Evolutionary conservation across 495 filamentous ascomycete species (phyloP), one percentile per base, ranked within the genome.

Genomic region (Aspergillus mulundensis): DNA sequence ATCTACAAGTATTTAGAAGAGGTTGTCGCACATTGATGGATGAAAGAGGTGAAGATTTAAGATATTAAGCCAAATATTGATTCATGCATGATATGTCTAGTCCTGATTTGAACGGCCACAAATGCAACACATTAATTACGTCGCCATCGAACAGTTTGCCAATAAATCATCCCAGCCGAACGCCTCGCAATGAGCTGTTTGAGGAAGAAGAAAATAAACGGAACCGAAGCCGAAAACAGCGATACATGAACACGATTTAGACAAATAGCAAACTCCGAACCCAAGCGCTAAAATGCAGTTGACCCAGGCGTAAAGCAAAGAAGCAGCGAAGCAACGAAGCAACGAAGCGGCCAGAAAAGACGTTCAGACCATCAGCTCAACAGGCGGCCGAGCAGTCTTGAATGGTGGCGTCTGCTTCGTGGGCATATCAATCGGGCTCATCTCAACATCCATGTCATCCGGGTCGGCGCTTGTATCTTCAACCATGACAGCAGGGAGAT

Each of bases 401-500:
- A 40, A 40, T 3, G 83, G 76, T 61, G 84, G 76, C 56, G 83
- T 84, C 58, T 83, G 81, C 68, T 69, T 81, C 44, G 69, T 52
- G 57, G 70, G 71, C 60, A 63, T 72, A 50, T 74, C 79, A 51
- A 74, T 67, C 0, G 72, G 72, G 19, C 74, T 80, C 66, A 70
- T 62, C 3, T 71, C 75, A 16, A 60, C 63, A 55, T 78, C 71
- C 66, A 53, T 34, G 23, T 67, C 70, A 21, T 69, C 70, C 14
- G 77, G 76, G 32, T 71, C 79, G 47, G 86, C 80, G 23, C 83
- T 95, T 63, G 87, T 89, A 72, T 97, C 95, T 64, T 95, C 89
- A 6, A 98, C 91, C 59, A 89, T 84, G 23, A 98, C 95, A 11
- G 88, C 89, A 0, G 94, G 94, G 57, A 98, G 69, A 64, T 85